Conservation (phyloP, 2,329 filamentous ascomycete species). For the Ophiostoma australiae region DNA sequence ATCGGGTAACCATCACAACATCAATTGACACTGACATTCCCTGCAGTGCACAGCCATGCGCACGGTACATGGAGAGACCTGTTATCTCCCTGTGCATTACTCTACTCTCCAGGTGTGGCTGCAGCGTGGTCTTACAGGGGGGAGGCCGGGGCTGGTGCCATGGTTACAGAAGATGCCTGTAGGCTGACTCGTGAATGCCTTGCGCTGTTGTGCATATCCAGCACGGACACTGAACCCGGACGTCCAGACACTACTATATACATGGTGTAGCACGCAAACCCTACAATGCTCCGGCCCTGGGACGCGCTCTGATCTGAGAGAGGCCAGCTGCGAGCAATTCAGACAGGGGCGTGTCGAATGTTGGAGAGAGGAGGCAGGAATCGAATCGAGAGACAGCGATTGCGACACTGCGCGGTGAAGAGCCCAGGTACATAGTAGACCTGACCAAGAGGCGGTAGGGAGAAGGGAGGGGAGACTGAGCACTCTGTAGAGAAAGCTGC, state of each 20-base stretch:
- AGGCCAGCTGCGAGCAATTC: background rate
- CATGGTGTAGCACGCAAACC: background rate
- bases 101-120: background rate
- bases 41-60: background rate
- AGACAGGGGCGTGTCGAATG: background rate
- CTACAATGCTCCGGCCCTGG: background rate
- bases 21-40: too few species aligned
- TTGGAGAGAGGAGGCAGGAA: background rate
- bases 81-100: slow-evolving; percentile 8
- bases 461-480: background rate
- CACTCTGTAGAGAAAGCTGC: background rate
- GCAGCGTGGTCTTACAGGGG: background rate
- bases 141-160: background rate
- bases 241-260: background rate
- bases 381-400: background rate
- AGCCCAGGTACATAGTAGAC: background rate
- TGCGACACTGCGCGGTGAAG: background rate
- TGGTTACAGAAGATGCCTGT: background rate
- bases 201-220: background rate
- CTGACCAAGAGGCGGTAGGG: background rate
- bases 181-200: slow-evolving; percentile 9
- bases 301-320: background rate
- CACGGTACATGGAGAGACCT: background rate
- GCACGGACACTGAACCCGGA: background rate
- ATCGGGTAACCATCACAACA: too few species aligned